These are phyloP conservation scores for Chytriomyces sp. DNA, from an alignment of 192 early-diverging fungal genomes.

Conservation along the genomic window DNA sequence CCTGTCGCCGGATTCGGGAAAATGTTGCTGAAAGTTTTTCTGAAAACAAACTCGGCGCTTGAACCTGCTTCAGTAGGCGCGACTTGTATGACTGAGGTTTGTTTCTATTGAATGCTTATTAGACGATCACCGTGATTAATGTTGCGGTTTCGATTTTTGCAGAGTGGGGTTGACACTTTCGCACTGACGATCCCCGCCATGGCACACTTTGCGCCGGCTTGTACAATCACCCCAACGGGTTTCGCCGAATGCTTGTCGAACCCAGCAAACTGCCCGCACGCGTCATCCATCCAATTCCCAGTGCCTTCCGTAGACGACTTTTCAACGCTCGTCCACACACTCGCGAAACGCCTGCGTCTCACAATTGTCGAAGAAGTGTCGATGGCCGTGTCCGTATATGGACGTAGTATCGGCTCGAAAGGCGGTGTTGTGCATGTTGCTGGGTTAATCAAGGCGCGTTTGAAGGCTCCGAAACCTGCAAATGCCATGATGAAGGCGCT, in stretches of 20 bases:
- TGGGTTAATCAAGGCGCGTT: conserved; percentile 40
- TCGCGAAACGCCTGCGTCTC: conserved; percentile 21
- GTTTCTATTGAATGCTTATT: background rate
- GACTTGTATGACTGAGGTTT: conserved; percentile 16
- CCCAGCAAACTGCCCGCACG: conserved; percentile 27
- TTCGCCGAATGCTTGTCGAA: conserved; percentile 34
- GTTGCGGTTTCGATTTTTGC: too few species aligned
- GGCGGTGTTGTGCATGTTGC: conserved; percentile 33
- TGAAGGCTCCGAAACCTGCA: background rate
- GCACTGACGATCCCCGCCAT: background rate
- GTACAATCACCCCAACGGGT: conserved; percentile 9
- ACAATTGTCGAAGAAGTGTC: conserved; percentile 30
- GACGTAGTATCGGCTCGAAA: conserved; percentile 11
- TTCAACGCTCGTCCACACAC: background rate
- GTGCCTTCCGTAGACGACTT: conserved; percentile 3
- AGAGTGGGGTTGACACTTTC: background rate
- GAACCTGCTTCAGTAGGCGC: conserved; percentile 9
- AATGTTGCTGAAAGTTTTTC: conserved; percentile 19
- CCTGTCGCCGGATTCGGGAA: conserved; percentile 13
- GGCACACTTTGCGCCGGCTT: background rate
- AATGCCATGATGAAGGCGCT: conserved; percentile 25
- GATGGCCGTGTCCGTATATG: conserved; percentile 39
- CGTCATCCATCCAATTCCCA: conserved; percentile 36
- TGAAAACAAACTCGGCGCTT: background rate
- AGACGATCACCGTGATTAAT: background rate